phyloP scores from a whole-genome alignment of 192 early-diverging fungal species.

The Rhizoclosmatium globosum region DNA sequence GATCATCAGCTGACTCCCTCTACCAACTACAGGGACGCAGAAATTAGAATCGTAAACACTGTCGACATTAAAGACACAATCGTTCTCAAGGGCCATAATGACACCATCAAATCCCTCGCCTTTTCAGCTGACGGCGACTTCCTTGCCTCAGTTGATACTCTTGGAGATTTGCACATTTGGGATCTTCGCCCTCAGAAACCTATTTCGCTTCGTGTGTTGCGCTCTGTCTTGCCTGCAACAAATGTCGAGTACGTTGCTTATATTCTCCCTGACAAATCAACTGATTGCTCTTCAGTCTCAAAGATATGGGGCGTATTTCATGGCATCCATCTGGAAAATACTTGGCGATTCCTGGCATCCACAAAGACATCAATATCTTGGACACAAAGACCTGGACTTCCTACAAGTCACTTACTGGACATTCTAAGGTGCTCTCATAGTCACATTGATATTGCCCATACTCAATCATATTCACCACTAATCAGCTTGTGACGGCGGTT shows the following conservation, averaged over 20 bases:
- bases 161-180: slow-evolving; percentile 75
- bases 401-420: slow-evolving; percentile 24
- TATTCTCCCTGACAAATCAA: slow-evolving; percentile 3
- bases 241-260: slow-evolving; percentile 46
- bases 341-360: slow-evolving; percentile 65
- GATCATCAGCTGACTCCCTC: neutral
- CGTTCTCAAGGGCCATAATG: slow-evolving; percentile 91
- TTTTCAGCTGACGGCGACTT: slow-evolving; percentile 87
- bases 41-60: slow-evolving; percentile 48
- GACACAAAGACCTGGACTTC: slow-evolving; percentile 46
- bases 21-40: slow-evolving; percentile 36
- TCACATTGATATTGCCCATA: neutral
- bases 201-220: slow-evolving; percentile 50
- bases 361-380: slow-evolving; percentile 44
- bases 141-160: slow-evolving; percentile 69
- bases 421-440: slow-evolving; percentile 15
- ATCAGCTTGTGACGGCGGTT: slow-evolving; percentile 30
- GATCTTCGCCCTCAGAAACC: slow-evolving; percentile 60
- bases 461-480: neutral
- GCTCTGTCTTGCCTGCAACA: slow-evolving; percentile 43
- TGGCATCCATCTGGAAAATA: slow-evolving; percentile 72
- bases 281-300: slow-evolving; percentile 16
- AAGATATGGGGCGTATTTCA: slow-evolving; percentile 48
- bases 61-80: slow-evolving; percentile 38
- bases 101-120: slow-evolving; percentile 85